Evolutionary conservation across 2,329 filamentous ascomycete species (phyloP).

Genomic region (Dichotomopilus funicola): DNA sequence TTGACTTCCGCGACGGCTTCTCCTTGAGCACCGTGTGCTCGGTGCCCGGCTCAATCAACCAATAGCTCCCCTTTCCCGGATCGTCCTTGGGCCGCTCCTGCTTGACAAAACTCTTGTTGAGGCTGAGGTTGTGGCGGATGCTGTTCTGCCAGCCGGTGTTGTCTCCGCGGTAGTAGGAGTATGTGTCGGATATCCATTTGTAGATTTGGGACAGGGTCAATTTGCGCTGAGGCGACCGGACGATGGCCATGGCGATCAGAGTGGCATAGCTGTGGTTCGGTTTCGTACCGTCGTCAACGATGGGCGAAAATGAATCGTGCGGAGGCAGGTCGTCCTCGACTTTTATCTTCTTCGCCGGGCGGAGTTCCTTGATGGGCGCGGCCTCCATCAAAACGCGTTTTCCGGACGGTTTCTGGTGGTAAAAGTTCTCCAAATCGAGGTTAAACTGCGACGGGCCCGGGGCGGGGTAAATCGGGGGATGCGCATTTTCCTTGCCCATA

Average conservation of each 20-base stretch:
- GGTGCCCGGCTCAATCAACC: constrained; percentile 85
- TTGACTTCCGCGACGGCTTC: constrained; percentile 58
- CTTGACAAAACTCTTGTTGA: constrained; percentile 96
- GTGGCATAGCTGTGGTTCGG: constrained; percentile 90
- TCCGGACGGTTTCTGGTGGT: constrained; percentile 45
- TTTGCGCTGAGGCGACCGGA: constrained; percentile 74
- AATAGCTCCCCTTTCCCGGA: constrained; percentile 95
- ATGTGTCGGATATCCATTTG: constrained; percentile 98
- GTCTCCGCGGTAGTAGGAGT: constrained; percentile 74
- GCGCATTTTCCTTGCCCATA: constrained; percentile 52
- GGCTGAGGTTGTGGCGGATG: constrained; percentile 93
- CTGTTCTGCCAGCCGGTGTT: constrained; percentile 98
- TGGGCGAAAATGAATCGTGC: constrained; percentile 70
- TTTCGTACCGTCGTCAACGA: constrained; percentile 82
- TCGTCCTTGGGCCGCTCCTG: constrained; percentile 95
- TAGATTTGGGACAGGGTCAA: constrained; percentile 94
- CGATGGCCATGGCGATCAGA: constrained; percentile 93
- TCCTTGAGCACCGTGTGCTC: constrained; percentile 87
- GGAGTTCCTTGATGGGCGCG: constrained; percentile 62
- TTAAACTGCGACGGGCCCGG: constrained; percentile 40
- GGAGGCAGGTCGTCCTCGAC: constrained; percentile 57
- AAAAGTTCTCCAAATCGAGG: constrained; percentile 46
- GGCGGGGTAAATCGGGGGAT: constrained; percentile 45
- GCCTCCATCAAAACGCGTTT: constrained; percentile 67
- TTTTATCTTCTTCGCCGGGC: constrained; percentile 62